Percentiles rank a stretch among this genome's conserved stretches.
Evolutionary conservation across 129 eudicot species (phyloP).

Genomic region (Arctium lappa): DNA sequence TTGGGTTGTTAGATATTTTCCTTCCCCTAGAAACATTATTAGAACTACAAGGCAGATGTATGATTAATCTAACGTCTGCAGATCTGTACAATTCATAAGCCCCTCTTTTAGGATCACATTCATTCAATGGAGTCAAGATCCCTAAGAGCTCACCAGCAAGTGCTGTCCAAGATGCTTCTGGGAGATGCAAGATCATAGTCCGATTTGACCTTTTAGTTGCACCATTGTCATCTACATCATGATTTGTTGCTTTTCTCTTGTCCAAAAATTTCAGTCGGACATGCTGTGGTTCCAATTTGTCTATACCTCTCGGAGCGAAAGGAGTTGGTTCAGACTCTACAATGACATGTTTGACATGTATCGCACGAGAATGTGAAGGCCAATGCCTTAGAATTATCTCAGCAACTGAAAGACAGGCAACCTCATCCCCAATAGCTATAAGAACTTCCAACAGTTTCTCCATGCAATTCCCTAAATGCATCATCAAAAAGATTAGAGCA

Average conservation of each 20-base stretch:
- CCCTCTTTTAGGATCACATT: conserved; percentile 36
- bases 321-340: conserved; percentile 75
- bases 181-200: conserved; percentile 45
- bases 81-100: conserved; percentile 27
- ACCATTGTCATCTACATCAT: conserved; percentile 32
- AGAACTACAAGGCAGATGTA: conserved; percentile 49
- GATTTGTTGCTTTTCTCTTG: conserved; percentile 58
- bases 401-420: conserved; percentile 86
- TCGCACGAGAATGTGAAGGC: conserved; percentile 97
- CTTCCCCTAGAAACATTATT: conserved; percentile 25
- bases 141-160: conserved; percentile 55
- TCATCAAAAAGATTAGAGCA: conserved; percentile 13
- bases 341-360: conserved; percentile 74
- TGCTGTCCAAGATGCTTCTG: conserved; percentile 80
- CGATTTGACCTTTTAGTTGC: conserved; percentile 55
- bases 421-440: conserved; percentile 95
- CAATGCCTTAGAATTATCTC: conserved; percentile 80
- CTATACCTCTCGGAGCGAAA: conserved; percentile 94
- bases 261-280: conserved; percentile 59
- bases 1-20: conserved; percentile 25
- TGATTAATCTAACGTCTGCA: conserved; percentile 47
- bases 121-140: conserved; percentile 45
- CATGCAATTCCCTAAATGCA: conserved; percentile 94
- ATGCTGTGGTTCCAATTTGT: conserved; percentile 88
- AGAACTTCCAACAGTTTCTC: conserved; percentile 96